These are phyloP conservation scores for Trichoderma reesei DNA, from an alignment of 495 filamentous ascomycete species.

Conservation along the genomic window DNA sequence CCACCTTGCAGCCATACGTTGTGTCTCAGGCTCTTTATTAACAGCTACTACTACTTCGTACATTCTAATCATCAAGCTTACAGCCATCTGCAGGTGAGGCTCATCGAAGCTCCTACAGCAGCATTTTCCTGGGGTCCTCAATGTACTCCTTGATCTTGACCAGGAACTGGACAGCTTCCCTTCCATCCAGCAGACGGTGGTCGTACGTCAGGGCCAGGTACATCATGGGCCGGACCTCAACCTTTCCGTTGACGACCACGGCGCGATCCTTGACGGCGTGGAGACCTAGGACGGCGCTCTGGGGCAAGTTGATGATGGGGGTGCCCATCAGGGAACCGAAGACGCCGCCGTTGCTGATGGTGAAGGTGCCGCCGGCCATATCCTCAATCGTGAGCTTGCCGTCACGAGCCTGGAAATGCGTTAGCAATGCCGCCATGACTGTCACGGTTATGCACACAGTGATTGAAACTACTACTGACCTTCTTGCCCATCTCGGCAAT, in stretches of 20 bases:
- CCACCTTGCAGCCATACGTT: too few species aligned
- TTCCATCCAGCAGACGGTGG: slow-evolving; percentile 86
- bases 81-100: neutral
- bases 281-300: slow-evolving; percentile 91
- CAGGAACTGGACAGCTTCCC: slow-evolving; percentile 94
- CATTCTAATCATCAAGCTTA: neutral
- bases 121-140: slow-evolving; percentile 90
- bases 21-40: slow-evolving; percentile 2
- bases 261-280: slow-evolving; percentile 96
- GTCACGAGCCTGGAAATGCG: slow-evolving; percentile 63
- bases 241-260: slow-evolving; percentile 79
- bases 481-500: slow-evolving; percentile 96
- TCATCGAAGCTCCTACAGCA: slow-evolving; percentile 37
- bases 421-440: slow-evolving; percentile 17
- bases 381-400: slow-evolving; percentile 98
- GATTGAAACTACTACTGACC: slow-evolving; percentile 33
- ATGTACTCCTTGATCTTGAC: slow-evolving; percentile 99
- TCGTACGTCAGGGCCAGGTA: slow-evolving; percentile 96
- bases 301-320: slow-evolving; percentile 97
- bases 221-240: slow-evolving; percentile 98
- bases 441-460: too few species aligned
- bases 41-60: too few species aligned
- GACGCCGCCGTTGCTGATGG: slow-evolving; percentile 81
- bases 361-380: slow-evolving; percentile 98
- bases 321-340: slow-evolving; percentile 72